These are phyloP conservation scores for Scutellaria barbata DNA, from an alignment of 257 asterid species.

Conservation along the genomic window DNA sequence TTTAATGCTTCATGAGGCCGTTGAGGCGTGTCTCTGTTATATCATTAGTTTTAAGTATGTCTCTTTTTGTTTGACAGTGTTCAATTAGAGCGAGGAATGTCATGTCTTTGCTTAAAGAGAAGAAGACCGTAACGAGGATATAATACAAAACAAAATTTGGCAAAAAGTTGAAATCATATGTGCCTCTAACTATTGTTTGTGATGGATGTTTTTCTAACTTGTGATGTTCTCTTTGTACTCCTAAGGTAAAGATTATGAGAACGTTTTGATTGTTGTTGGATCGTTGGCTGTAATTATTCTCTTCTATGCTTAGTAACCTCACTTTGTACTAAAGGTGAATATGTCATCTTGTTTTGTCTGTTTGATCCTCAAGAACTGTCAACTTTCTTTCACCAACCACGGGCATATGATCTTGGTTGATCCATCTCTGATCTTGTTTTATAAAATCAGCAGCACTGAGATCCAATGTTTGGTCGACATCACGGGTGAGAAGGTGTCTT, in stretches of 20 bases:
- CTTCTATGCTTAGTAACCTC: not conserved
- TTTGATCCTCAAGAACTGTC: conserved; percentile 50
- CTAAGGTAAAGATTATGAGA: conserved; percentile 34
- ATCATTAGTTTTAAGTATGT: not conserved
- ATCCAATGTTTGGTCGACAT: conserved; percentile 57
- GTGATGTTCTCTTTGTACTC: conserved; percentile 49
- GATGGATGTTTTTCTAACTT: conserved; percentile 55
- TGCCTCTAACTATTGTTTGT: conserved; percentile 49
- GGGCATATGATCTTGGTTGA: conserved; percentile 57
- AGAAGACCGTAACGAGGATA: conserved; percentile 44
- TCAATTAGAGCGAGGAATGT: conserved; percentile 49
- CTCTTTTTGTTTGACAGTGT: conserved; percentile 50
- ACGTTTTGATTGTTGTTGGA: not conserved
- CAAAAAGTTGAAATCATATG: conserved; percentile 43
- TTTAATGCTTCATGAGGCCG: not conserved
- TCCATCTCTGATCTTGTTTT: conserved; percentile 57
- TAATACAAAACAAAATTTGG: conserved; percentile 46
- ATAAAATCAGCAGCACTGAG: conserved; percentile 55
- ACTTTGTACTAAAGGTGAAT: conserved; percentile 43
- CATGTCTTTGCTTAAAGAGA: conserved; percentile 48
- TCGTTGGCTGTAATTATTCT: not conserved
- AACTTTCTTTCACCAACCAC: conserved; percentile 42
- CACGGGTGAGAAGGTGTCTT: conserved; percentile 59
- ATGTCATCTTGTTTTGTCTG: conserved; percentile 56
- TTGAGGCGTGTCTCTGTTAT: not conserved